Percentiles rank a stretch among this genome's conserved stretches.
These are phyloP conservation scores for Ascocoryne sarcoides DNA, from an alignment of 2,329 filamentous ascomycete species.

Conservation along the genomic window DNA sequence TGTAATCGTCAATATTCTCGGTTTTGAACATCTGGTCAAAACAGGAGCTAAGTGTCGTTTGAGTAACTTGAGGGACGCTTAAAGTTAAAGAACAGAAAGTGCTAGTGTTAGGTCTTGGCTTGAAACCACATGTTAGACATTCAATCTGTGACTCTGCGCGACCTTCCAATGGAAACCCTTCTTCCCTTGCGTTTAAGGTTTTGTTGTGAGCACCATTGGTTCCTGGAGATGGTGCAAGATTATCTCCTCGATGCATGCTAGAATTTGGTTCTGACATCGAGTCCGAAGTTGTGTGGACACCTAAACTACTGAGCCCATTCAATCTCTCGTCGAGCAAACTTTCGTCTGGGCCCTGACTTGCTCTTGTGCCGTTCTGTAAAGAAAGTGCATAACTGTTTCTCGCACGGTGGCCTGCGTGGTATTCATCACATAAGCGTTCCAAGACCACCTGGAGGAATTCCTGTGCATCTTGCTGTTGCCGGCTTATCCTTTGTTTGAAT, in stretches of 20 bases:
- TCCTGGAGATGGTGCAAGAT: background rate
- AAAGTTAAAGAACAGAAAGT: constrained; percentile 89
- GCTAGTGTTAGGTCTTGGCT: constrained; percentile 73
- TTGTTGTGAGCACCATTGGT: background rate
- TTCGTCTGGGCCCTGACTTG: background rate
- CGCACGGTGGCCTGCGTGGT: constrained; percentile 73
- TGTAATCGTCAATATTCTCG: constrained; percentile 94
- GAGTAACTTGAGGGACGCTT: constrained; percentile 75
- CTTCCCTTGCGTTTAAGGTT: constrained; percentile 36
- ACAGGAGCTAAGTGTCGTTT: constrained; percentile 75
- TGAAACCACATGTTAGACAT: constrained; percentile 83
- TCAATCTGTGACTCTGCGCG: constrained; percentile 90
- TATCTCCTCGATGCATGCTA: background rate
- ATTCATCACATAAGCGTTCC: constrained; percentile 88
- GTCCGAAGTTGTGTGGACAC: no score
- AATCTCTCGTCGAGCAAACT: background rate
- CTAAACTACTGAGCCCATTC: background rate
- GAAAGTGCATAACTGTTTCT: constrained; percentile 44
- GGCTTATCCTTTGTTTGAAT: constrained; percentile 82
- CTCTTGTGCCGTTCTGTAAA: constrained; percentile 4
- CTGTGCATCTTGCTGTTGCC: constrained; percentile 95
- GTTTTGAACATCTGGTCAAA: constrained; percentile 93
- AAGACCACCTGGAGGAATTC: constrained; percentile 93
- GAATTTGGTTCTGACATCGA: background rate
- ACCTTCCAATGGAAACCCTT: constrained; percentile 87